Conservation (phyloP, 371 early-diverging fungal species). For the Parasitella parasitica region DNA sequence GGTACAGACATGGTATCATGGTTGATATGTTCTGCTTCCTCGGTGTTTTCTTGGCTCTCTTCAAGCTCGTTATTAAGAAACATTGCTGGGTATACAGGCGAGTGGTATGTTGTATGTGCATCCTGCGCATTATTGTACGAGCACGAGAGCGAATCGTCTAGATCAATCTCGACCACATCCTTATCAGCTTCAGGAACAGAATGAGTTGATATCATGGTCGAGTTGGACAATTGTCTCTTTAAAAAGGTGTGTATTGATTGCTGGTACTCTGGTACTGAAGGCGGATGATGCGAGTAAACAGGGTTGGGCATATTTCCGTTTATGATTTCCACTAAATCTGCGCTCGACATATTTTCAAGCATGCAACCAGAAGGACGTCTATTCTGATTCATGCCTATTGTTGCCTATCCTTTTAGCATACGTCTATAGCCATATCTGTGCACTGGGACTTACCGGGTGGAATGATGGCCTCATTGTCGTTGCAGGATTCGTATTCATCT, state of each 20-base stretch:
- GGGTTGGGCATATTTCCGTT: background rate
- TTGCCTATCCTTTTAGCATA: too few relatives aligned
- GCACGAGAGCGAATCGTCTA: constrained; percentile 14
- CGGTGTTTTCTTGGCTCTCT: background rate
- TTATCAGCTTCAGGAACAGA: constrained; percentile 20
- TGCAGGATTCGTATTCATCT: constrained; percentile 4
- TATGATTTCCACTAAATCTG: constrained; percentile 13
- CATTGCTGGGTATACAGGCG: constrained; percentile 28
- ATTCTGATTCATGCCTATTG: constrained; percentile 6
- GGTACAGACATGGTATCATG: constrained; percentile 5
- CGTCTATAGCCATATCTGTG: too few relatives aligned
- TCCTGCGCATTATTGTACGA: background rate
- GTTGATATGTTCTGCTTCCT: background rate
- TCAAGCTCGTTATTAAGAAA: constrained; percentile 13
- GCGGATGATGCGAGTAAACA: background rate
- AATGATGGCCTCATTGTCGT: background rate
- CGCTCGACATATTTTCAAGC: constrained; percentile 17
- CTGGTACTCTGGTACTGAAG: constrained; percentile 11
- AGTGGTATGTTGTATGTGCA: background rate
- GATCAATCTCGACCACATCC: constrained; percentile 32
- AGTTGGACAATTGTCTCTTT: constrained; percentile 11
- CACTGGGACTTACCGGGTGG: background rate
- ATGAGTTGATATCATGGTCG: constrained; percentile 3
- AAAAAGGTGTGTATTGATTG: constrained; percentile 14
- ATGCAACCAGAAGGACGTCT: constrained; percentile 1